Percentiles rank a stretch among this genome's conserved stretches.
Evolutionary conservation across 2,329 filamentous ascomycete genomes (phyloP).

Genomic region (Colletotrichum tofieldiae): DNA sequence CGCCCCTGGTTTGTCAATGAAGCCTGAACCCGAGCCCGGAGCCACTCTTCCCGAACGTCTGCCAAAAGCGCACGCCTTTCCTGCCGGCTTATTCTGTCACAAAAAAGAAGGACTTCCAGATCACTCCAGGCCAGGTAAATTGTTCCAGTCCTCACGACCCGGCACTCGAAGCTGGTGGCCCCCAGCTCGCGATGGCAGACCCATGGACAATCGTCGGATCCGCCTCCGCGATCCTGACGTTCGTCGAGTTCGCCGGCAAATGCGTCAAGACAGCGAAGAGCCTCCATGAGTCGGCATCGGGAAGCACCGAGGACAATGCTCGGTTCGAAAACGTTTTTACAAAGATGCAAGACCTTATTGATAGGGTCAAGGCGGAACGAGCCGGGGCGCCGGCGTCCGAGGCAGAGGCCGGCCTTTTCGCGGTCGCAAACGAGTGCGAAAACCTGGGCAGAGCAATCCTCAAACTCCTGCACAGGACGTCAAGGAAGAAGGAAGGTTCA

Average conservation of each 20-base stretch:
- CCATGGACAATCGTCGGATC: constrained; percentile 3
- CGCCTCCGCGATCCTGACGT: constrained; percentile 1
- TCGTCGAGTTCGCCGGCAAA: not conserved
- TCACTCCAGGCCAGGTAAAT: not conserved
- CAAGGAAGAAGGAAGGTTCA: not conserved
- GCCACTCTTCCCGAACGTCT: not conserved
- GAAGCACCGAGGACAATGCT: not conserved
- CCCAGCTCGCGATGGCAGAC: not conserved
- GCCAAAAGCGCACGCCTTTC: not conserved
- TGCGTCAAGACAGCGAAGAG: not conserved
- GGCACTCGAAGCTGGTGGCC: not conserved
- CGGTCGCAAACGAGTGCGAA: not conserved
- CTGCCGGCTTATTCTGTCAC: not conserved
- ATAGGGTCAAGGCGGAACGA: not conserved
- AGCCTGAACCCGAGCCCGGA: no score
- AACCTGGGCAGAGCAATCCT: not conserved
- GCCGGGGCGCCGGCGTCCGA: not conserved
- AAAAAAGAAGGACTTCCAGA: not conserved
- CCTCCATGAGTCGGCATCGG: not conserved
- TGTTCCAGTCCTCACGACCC: not conserved
- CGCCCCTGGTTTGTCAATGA: no score
- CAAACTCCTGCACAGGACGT: not conserved
- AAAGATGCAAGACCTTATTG: not conserved
- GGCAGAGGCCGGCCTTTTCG: not conserved
- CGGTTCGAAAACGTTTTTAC: not conserved